Conservation (phyloP, 2,329 filamentous ascomycete genomes). For the Aureobasidium sp. region DNA sequence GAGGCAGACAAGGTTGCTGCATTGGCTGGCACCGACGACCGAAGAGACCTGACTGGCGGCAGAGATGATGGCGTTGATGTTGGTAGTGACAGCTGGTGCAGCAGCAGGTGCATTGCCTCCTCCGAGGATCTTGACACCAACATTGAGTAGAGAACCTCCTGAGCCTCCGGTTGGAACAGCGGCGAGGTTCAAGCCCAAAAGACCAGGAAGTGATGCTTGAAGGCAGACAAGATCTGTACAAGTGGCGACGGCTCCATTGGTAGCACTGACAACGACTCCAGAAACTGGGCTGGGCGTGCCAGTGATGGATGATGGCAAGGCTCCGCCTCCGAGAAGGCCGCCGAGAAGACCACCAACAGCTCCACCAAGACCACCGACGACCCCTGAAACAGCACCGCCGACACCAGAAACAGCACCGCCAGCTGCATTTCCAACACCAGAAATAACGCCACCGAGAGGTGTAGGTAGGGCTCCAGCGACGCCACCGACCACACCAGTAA, state of each 20-base stretch:
- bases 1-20: constrained; percentile 4
- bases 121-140: constrained; percentile 7
- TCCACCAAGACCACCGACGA: background rate
- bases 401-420: background rate
- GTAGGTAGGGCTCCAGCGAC: background rate
- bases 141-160: background rate
- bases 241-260: constrained; percentile 9
- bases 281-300: constrained; percentile 2
- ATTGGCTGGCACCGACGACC: background rate
- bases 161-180: background rate
- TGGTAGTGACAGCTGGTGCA: constrained; percentile 5
- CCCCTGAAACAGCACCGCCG: background rate
- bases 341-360: background rate
- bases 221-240: constrained; percentile 9
- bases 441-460: constrained; percentile 1
- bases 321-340: constrained; percentile 6
- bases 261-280: constrained; percentile 6
- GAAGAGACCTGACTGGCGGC: constrained; percentile 10
- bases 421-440: background rate
- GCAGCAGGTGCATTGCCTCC: constrained; percentile 6
- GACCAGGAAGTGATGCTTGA: constrained; percentile 5
- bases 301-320: constrained; percentile 1
- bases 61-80: background rate
- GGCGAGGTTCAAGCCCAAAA: background rate
- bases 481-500: background rate